These are phyloP conservation scores for Dendrostoma leiphaemia DNA, from an alignment of 2,329 filamentous ascomycete species.

Conservation along the genomic window DNA sequence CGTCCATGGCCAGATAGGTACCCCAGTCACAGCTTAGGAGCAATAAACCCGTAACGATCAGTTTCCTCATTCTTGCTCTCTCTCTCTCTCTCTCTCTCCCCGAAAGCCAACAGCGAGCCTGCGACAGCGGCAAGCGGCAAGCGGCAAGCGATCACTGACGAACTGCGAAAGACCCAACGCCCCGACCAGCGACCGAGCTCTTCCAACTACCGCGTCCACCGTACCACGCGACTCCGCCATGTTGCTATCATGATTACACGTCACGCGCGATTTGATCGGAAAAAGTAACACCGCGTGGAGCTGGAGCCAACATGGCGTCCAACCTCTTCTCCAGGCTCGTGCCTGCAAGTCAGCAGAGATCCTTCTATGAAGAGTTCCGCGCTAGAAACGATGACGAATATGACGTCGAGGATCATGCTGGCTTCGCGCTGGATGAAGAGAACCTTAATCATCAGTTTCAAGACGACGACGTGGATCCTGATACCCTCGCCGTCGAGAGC, in stretches of 20 bases:
- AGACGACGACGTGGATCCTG: constrained; percentile 46
- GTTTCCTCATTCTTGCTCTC: background rate
- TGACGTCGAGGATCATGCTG: constrained; percentile 42
- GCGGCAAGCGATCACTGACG: background rate
- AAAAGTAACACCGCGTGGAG: constrained; percentile 3
- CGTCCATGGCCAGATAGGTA: background rate
- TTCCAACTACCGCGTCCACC: background rate
- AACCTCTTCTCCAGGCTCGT: constrained; percentile 47
- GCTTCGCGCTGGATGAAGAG: constrained; percentile 49
- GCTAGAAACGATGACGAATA: constrained; percentile 33
- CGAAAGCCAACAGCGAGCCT: background rate
- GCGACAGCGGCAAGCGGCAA: background rate
- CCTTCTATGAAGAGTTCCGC: constrained; percentile 51
- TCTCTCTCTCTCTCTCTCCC: background rate
- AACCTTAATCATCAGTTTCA: constrained; percentile 51
- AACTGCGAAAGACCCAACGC: background rate
- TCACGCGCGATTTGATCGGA: background rate
- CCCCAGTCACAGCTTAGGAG: too few species aligned
- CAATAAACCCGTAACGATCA: too few species aligned
- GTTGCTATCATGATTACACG: constrained; percentile 14
- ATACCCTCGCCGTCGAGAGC: constrained; percentile 41
- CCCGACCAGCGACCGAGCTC: background rate
- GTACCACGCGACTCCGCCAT: background rate
- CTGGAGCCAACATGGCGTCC: constrained; percentile 37
- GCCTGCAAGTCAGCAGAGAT: constrained; percentile 33